These are phyloP conservation scores for Curvularia lunata DNA, from an alignment of 2,329 filamentous ascomycete species.

Conservation along the genomic window DNA sequence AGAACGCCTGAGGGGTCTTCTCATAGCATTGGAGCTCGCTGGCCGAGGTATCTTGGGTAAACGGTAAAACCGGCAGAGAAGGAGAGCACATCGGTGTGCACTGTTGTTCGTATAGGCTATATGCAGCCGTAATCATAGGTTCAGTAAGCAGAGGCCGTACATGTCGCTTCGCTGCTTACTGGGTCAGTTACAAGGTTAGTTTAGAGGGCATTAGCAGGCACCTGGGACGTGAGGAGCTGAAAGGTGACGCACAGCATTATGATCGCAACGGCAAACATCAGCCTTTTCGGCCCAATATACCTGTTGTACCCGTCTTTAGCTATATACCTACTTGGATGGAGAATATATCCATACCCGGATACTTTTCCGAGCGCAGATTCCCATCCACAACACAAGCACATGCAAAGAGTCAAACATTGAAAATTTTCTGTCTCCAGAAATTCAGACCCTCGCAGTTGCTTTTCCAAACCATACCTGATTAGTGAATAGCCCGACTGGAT, in stretches of 20 bases:
- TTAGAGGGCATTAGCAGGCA: not conserved
- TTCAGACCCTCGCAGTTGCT: not conserved
- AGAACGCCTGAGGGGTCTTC: not conserved
- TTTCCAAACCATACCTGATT: not conserved
- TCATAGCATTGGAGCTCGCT: not conserved
- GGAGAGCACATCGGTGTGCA: not conserved
- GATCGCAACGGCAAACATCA: not conserved
- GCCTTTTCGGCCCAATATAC: not conserved
- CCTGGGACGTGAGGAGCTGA: not conserved
- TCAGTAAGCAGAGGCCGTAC: not conserved
- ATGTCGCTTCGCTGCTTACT: not conserved
- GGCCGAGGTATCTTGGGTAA: not conserved
- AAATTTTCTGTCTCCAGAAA: not conserved
- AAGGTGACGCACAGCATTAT: not conserved
- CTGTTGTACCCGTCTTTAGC: not conserved
- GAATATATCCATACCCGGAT: not conserved
- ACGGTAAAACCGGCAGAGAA: not conserved
- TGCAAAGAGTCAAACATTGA: not conserved
- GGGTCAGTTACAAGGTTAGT: not conserved
- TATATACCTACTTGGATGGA: not conserved
- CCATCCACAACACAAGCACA: not conserved
- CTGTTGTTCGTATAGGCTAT: not conserved
- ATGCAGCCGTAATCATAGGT: too few relatives aligned
- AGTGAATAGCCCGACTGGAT: not conserved
- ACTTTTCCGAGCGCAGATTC: constrained; percentile 4